Base-by-base conservation (phyloP, 805 yeast genomes). In the Kodamaea kakaduensis region DNA sequence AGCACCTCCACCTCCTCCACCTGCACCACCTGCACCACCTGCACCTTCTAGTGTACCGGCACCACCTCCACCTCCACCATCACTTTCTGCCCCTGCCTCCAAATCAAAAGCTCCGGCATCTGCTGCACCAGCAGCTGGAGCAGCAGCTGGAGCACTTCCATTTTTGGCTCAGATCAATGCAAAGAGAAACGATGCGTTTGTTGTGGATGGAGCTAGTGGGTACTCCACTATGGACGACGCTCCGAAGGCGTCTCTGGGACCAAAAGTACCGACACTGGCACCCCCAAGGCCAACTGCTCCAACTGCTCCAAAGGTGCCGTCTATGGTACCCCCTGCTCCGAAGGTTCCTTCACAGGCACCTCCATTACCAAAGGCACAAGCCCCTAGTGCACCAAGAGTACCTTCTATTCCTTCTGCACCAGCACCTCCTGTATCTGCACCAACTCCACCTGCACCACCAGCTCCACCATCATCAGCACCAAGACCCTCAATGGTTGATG, bases 91-190 rank as follows among this genome's bases (percentile, higher is more conserved):
- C 22, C 17, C 14, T 8, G 30, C 42, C n/a, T 12, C 43, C 54
- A n/a, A 23, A 54, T 17, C 33, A 37, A 19, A 46, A 45, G 30
- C 37, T 12, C 35, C 40, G 5, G 28, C 41, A 10, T 14, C 37
- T 18, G 31, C 43, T 7, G 31, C 24, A 16, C 13, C 40, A 8
- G 58, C 37, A 40, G 56, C 25, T 24, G 48, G 37, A 48, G 54
- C 51, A 5, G 45, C 51, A 8, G 72, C 70, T 3, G 68, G 72
- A 1, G 39, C 34, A 2, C 48, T 72, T 12, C 78, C 78, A 3
- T 73, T 73, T 47, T 54, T 74, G 9, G 67, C 72, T 3, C 72
- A 74, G 40, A 73, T 74, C 35, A 72, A 71, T 45, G 66, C 61
- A 21, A 66, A 68, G 42, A 59, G 78, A 42, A 72, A 67, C 38